A percentile compares a stretch with the other conserved stretches of the same genome.
Conservation (phyloP, 768 basidiomycete genomes). For the Lenzites betulinus region DNA sequence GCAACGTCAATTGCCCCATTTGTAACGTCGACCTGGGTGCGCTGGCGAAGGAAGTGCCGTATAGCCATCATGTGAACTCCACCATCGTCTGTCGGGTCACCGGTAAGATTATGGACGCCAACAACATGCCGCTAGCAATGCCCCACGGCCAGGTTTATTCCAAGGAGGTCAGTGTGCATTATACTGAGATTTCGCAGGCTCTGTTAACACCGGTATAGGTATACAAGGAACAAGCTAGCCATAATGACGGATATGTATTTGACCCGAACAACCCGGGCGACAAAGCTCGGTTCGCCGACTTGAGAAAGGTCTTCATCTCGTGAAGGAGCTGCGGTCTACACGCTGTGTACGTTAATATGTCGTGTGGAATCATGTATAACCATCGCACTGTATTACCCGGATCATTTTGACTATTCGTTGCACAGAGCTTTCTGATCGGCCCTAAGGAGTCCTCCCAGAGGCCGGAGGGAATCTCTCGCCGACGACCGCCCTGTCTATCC, state of each 20-base stretch:
- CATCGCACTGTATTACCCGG: neutral
- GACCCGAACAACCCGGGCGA: slow-evolving; percentile 73
- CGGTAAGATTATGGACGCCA: slow-evolving; percentile 93
- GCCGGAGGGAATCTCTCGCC: too few relatives aligned
- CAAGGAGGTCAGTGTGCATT: slow-evolving; percentile 58
- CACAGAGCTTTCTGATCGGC: neutral
- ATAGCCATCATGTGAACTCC: slow-evolving; percentile 92
- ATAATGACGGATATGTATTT: slow-evolving; percentile 75
- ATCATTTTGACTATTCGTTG: neutral
- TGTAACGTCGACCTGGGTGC: slow-evolving; percentile 78
- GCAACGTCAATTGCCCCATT: slow-evolving; percentile 88
- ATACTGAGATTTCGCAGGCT: neutral
- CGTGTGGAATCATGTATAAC: neutral
- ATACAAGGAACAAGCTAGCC: slow-evolving; percentile 83
- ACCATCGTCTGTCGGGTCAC: slow-evolving; percentile 92
- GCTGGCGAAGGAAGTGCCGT: slow-evolving; percentile 85
- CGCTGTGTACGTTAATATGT: neutral
- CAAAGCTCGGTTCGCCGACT: slow-evolving; percentile 59
- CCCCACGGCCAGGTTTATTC: slow-evolving; percentile 88
- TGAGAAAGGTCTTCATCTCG: slow-evolving; percentile 92
- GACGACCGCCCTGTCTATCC: too few relatives aligned
- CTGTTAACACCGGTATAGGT: slow-evolving; percentile 49
- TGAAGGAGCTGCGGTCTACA: slow-evolving; percentile 39
- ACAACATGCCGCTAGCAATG: slow-evolving; percentile 91
- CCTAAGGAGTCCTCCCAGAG: too few relatives aligned